These are phyloP conservation scores for Nakazawaea peltata DNA, from an alignment of 805 yeast genomes.

Conservation along the genomic window DNA sequence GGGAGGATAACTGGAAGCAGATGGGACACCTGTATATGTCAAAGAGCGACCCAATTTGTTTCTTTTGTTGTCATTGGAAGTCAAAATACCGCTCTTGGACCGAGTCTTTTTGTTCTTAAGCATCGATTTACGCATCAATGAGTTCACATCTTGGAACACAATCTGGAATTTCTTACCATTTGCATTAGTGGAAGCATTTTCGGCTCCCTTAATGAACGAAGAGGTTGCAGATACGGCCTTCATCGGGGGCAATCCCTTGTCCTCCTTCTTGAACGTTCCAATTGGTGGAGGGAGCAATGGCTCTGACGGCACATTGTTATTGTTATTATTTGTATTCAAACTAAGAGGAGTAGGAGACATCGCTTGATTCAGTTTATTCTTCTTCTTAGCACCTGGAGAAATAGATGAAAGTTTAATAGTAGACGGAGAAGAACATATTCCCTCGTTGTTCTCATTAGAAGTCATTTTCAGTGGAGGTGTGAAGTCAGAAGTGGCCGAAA, in stretches of 20 bases:
- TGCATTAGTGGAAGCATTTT: background rate
- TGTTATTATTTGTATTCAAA: no score
- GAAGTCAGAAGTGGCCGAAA: no score
- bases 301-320: no score
- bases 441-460: background rate
- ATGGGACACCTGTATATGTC: constrained; percentile 6
- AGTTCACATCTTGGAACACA: constrained; percentile 11
- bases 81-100: constrained; percentile 9
- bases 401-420: constrained; percentile 8
- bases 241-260: constrained; percentile 1
- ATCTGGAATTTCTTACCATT: constrained; percentile 9
- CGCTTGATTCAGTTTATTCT: constrained; percentile 2
- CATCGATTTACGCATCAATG: constrained; percentile 7
- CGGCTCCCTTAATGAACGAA: background rate
- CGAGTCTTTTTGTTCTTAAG: constrained; percentile 5
- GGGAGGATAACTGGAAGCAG: no score
- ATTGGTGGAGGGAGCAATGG: constrained; percentile 9
- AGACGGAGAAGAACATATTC: constrained; percentile 8
- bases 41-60: constrained; percentile 6
- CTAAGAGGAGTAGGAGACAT: constrained; percentile 9
- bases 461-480: background rate
- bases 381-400: constrained; percentile 8
- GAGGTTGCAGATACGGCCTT: background rate
- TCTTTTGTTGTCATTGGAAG: constrained; percentile 7
- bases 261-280: constrained; percentile 11